These are phyloP conservation scores for Pestalotiopsis sp. DNA, from an alignment of 2,329 filamentous ascomycete genomes.

Conservation along the genomic window DNA sequence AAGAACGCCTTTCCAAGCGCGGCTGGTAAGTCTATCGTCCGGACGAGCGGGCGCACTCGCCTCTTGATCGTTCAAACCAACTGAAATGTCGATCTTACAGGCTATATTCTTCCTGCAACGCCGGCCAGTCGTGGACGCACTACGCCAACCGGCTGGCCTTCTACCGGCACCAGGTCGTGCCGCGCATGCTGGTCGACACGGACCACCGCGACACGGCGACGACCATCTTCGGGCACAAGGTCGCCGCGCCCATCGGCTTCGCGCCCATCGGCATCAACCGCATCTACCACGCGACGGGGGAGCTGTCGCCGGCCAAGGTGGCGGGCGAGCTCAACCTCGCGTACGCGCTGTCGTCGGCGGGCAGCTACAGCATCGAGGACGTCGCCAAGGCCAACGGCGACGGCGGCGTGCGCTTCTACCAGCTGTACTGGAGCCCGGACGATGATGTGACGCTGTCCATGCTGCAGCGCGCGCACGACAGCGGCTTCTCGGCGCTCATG, in stretches of 20 bases:
- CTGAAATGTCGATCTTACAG: constrained; percentile 18
- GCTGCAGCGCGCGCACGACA: constrained; percentile 52
- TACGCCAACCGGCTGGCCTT: constrained; percentile 65
- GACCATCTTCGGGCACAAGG: constrained; percentile 60
- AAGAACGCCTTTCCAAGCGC: constrained; percentile 55
- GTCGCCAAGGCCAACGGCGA: constrained; percentile 25
- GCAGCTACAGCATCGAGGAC: constrained; percentile 28
- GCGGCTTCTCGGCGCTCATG: constrained; percentile 59
- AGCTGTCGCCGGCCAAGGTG: constrained; percentile 40
- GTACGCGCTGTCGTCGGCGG: constrained; percentile 27
- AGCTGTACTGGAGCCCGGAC: constrained; percentile 27
- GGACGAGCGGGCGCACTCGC: background rate
- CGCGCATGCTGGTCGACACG: constrained; percentile 62
- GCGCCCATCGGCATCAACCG: constrained; percentile 42
- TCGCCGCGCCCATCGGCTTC: constrained; percentile 46
- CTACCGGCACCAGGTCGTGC: constrained; percentile 64
- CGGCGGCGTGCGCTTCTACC: constrained; percentile 23
- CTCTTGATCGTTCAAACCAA: background rate
- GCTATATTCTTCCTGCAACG: constrained; percentile 59
- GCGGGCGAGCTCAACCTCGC: constrained; percentile 20
- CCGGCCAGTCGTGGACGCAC: constrained; percentile 52
- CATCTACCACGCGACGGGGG: constrained; percentile 62
- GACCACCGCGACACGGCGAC: constrained; percentile 58
- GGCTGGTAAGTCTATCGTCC: constrained; percentile 45
- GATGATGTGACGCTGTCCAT: constrained; percentile 45